Evolutionary conservation across 495 filamentous ascomycete species (phyloP), one percentile per base, ranked within the genome.

Genomic region (Podospora fimiseda): DNA sequence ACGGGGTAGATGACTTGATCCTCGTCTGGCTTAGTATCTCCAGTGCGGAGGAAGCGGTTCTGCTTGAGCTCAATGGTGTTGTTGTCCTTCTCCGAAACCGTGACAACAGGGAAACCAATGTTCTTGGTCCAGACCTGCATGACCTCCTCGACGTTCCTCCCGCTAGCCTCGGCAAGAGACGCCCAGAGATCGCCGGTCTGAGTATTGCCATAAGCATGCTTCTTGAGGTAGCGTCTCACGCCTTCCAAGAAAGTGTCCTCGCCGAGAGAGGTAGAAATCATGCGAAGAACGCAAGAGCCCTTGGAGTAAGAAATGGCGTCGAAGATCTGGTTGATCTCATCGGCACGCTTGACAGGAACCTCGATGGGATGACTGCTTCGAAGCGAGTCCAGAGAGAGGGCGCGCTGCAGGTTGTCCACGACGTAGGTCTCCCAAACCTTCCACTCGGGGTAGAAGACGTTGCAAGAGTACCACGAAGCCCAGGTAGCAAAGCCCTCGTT

Each of bases 401-500:
- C 93, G 55, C 86, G 80, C 72, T 95, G 90, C 54, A 96, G 77
- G 61, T 84, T 94, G 59, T 95, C 91, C 24, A 88, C 87, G 37
- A 96, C 91, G 62, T 95, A 97, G 15, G 79, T 82, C 70, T 96
- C 82, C 93, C 93, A 97, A n/a, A 96, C 89, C 71, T 96, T 95
- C 92, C 93, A 96, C 65, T 96, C 91, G 2, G 92, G 93, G 72
- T 90, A 96, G 77, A 98, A 95, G 52, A 76, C 72, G 65, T 88
- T 86, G 76, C 82, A 86, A 21, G 86, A 84, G 69, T 85, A 86
- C 85, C 81, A 81, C 14, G 71, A 74, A 62, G 69, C 74, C 94
- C 93, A 98, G 20, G 93, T 96, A 24, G 93, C 93, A 66, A 97
- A 97, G 20, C 92, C 92, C 70, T 98, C 93, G 67, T 97, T 97